phyloP scores from a whole-genome alignment of 129 eudicot genomes.

The Tagetes patula region DNA sequence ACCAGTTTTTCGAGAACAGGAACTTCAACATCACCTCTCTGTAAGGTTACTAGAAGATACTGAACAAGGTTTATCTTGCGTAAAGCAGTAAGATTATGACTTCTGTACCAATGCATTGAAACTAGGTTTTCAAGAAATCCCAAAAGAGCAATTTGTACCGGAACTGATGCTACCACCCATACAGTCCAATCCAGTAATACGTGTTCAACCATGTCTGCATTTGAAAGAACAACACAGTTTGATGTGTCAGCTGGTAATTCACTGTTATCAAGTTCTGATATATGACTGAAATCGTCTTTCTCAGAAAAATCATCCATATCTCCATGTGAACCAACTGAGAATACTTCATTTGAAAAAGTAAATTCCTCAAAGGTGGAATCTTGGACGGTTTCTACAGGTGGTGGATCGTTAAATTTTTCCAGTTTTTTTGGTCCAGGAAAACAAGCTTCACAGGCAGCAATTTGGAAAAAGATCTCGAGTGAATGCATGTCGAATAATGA shows the following conservation, averaged over 20 bases:
- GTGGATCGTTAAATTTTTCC: conserved; percentile 34
- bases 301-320: conserved; percentile 89
- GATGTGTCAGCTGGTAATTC: conserved; percentile 76
- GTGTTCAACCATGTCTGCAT: conserved; percentile 96
- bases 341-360: conserved; percentile 66
- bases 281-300: conserved; percentile 74
- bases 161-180: conserved; percentile 85
- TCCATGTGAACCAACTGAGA: conserved; percentile 77
- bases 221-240: conserved; percentile 89
- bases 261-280: conserved; percentile 70
- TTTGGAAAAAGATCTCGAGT: conserved; percentile 91
- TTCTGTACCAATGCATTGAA: conserved; percentile 92
- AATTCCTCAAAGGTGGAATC: conserved; percentile 72
- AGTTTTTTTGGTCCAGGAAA: conserved; percentile 77
- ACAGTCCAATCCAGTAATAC: conserved; percentile 96
- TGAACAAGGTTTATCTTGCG: conserved; percentile 90
- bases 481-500: conserved; percentile 85
- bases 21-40: conserved; percentile 95
- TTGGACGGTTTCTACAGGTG: conserved; percentile 44
- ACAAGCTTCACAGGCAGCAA: conserved; percentile 99
- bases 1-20: conserved; percentile 90
- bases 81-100: conserved; percentile 86
- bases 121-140: conserved; percentile 93
- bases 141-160: conserved; percentile 79
- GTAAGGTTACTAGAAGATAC: conserved; percentile 82